A percentile compares a stretch with the other conserved stretches of the same genome.
Conservation (phyloP, 306 rosid species). For the Amphicarpaea edgeworthii region DNA sequence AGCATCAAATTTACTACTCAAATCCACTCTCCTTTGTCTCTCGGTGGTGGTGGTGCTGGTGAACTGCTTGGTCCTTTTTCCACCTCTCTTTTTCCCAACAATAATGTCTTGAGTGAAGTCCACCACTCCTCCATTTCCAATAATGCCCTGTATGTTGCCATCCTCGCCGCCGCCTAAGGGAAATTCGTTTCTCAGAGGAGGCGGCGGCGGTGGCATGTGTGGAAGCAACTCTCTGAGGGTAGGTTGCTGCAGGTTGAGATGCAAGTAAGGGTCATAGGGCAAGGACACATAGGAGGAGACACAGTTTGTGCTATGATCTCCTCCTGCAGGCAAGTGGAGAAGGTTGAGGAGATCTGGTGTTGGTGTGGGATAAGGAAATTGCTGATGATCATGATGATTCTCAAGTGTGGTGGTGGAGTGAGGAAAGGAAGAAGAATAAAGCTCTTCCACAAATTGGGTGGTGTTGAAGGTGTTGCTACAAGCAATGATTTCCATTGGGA, state of each 20-base stretch:
- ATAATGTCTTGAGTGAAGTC: slow-evolving; percentile 61
- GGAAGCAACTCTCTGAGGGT: slow-evolving; percentile 32
- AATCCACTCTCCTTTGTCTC: slow-evolving; percentile 67
- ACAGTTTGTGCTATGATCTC: slow-evolving; percentile 11
- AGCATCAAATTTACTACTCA: slow-evolving; percentile 55
- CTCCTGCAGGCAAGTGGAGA: slow-evolving; percentile 53
- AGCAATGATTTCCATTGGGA: slow-evolving; percentile 51
- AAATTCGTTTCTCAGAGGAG: slow-evolving; percentile 42
- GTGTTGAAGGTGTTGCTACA: not conserved
- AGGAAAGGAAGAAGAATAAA: slow-evolving; percentile 1
- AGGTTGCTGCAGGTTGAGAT: slow-evolving; percentile 60
- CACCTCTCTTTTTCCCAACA: slow-evolving; percentile 56
- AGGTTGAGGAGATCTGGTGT: slow-evolving; percentile 72
- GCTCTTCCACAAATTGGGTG: not conserved
- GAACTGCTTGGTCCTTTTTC: slow-evolving; percentile 58
- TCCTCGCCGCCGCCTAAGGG: not conserved
- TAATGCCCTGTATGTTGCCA: slow-evolving; percentile 35
- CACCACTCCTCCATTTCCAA: slow-evolving; percentile 65
- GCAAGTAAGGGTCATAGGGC: slow-evolving; percentile 66
- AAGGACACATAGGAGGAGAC: slow-evolving; percentile 42
- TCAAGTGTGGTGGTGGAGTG: not conserved
- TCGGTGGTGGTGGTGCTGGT: slow-evolving; percentile 57
- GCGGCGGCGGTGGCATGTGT: no score
- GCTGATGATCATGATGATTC: slow-evolving; percentile 26
- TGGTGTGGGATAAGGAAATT: slow-evolving; percentile 49